Evolutionary conservation across 2,329 filamentous ascomycete species (phyloP).

Genomic region (Zasmidium cellare): DNA sequence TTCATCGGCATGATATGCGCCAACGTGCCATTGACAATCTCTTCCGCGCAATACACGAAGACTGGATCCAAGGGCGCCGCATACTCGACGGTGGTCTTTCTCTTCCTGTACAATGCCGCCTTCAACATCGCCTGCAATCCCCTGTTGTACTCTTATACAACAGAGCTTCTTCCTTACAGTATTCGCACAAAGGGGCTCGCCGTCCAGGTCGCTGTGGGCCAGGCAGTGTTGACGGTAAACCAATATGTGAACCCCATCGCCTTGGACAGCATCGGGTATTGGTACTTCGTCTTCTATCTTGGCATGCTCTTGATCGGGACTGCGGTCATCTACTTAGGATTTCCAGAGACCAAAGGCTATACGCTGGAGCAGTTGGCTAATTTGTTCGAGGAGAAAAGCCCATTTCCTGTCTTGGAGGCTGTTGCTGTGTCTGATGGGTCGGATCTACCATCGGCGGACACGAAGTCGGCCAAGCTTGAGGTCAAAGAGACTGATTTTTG

Average conservation of each 20-base stretch:
- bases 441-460: no score
- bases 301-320: conserved; percentile 18
- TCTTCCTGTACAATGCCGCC: conserved; percentile 53
- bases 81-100: conserved; percentile 32
- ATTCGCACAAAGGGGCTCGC: conserved; percentile 60
- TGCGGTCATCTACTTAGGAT: conserved; percentile 55
- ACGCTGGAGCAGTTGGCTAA: conserved; percentile 69
- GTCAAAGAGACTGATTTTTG: no score
- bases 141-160: conserved; percentile 62
- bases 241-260: conserved; percentile 23
- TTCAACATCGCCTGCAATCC: conserved; percentile 70
- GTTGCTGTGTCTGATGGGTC: no score
- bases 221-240: conserved; percentile 6
- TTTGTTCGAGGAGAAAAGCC: no score
- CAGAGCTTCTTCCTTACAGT: conserved; percentile 61
- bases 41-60: background rate
- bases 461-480: no score
- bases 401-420: no score
- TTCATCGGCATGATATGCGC: conserved; percentile 46
- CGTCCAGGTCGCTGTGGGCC: conserved; percentile 39
- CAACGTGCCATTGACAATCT: conserved; percentile 43
- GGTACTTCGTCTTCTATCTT: conserved; percentile 20
- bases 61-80: background rate
- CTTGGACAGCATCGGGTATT: conserved; percentile 16
- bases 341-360: conserved; percentile 69